Base-by-base conservation (phyloP, 306 rosid genomes). In the Fragaria iinumae region DNA sequence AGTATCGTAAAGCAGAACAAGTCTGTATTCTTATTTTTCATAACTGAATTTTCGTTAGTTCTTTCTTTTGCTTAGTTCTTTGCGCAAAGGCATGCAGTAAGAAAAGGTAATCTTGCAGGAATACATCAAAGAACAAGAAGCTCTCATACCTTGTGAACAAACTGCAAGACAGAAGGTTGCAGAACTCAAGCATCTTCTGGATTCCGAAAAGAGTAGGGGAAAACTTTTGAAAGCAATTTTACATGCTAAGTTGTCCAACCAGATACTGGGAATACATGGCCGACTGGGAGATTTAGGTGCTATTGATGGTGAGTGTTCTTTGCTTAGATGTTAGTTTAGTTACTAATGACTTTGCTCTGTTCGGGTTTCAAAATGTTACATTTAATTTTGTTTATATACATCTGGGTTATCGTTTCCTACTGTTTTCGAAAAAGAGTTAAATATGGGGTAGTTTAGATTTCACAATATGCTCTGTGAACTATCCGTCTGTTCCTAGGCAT, bases 261-360 rank as follows among this genome's bases (percentile, higher is more conserved):
- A 56, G 73, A 91, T 94, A 66, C 89, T 82, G 48, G 98, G 97
- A 80, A 94, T 94, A 84, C 89, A 94, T 84, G 97, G 98, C 14
- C 95, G 97, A 74, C 83, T 94, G 93, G 98, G 98, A 66, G 97
- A 94, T 85, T 83, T 94, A 78, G 98, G 98, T 77, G 96, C 98
- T 75, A 94, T 94, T 72, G 95, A 92, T 64, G 91, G 97, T 92
- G 79, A 84, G 88, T 27, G 41, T 79, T 79, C 67, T 74, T 45
- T 38, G 48, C 52, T 71, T 48, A 47, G 38, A 16, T 70, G n/a
- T 2, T 6, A 29, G 47, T 69, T 50, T 52, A 11, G 32, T 50
- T 75, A 25, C 62, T 71, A 29, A 14, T 45, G 53, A 18, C 32
- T 48, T 72, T 72, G 4, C 55, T 50, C 56, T 50, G 8, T 50